A percentile compares a stretch with the other conserved stretches of the same genome.
Conservation (phyloP, 176 grass and related monocot species). For the Oryza punctata region DNA sequence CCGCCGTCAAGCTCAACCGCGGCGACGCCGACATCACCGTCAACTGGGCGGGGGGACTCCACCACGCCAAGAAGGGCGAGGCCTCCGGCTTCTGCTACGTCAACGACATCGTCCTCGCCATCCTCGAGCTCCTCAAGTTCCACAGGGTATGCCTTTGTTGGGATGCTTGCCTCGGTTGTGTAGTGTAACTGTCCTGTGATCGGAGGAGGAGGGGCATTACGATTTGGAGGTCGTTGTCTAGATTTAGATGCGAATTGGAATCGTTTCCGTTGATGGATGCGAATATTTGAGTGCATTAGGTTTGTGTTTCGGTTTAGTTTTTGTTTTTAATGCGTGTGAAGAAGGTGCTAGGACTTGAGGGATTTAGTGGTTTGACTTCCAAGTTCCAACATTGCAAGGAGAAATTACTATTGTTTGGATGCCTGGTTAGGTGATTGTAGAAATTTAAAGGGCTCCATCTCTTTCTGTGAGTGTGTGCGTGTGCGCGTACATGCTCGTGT, state of each 20-base stretch:
- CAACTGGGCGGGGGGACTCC: conserved; percentile 90
- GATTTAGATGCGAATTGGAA: conserved; percentile 16
- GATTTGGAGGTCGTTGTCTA: conserved; percentile 1
- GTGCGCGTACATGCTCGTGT: not conserved
- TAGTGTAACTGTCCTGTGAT: conserved; percentile 22
- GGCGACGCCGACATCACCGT: conserved; percentile 83
- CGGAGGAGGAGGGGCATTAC: not conserved
- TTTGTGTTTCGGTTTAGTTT: not conserved
- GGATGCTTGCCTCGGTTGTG: not conserved
- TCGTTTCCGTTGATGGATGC: not conserved
- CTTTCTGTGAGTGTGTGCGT: not conserved
- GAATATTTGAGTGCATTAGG: not conserved
- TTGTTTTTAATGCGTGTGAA: not conserved
- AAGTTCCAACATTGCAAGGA: not conserved
- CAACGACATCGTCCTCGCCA: conserved; percentile 87
- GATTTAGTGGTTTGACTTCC: not conserved
- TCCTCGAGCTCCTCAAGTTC: conserved; percentile 91
- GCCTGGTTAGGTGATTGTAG: not conserved
- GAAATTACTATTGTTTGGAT: not conserved
- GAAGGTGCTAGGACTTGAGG: not conserved
- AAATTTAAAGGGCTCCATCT: not conserved
- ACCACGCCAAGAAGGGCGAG: conserved; percentile 88
- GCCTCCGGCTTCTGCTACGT: conserved; percentile 92
- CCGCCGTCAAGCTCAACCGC: conserved; percentile 83
- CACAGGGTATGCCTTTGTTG: conserved; percentile 49